Base-by-base conservation (phyloP, 1,284 basidiomycete species). In the Trichosporon sp. region DNA sequence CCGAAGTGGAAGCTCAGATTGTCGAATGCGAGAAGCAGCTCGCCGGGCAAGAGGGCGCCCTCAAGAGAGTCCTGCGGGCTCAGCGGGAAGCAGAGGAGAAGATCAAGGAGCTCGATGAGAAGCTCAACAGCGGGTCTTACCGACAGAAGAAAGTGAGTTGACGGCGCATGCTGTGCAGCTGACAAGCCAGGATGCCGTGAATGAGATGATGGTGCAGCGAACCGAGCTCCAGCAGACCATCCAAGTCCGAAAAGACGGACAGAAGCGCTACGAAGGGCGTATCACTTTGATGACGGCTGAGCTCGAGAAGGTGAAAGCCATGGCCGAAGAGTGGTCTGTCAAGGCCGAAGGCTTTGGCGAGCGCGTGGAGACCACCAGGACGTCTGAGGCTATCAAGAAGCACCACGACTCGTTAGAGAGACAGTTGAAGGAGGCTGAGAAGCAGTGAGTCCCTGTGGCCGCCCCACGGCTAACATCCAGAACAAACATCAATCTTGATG, bases 401-500 rank as follows among this genome's bases (percentile, higher is more conserved):
- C 86, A 89, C 65, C 85, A 91, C 21, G 86, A 89, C 1, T 88
- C 88, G 1, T 86, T 91, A 3, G 84, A 90, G 73, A 85, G 84
- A 32, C 89, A 92, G 0, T 83, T 95, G 71, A 85, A 87, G 70
- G 88, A 89, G 73, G 88, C 91, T 32, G 90, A 91, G 80, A 88
- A 86, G 77, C 86, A 84, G 89, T 91, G 72, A 62, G 86, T 81
- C 34, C 15, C 3, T n/a, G 62, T 29, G 5, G 56, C 11, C n/a
- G 27, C 11, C 9, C 6, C 3, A 18, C 6, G 6, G 18, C 47
- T 67, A 58, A 67, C 6, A 9, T 8, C 4, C 73, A 92, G 91
- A 65, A 88, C 91, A 69, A 92, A 92, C 4, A 87, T 90, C 3
- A 87, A 88, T 5, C 86, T 93, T 2, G 92, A 94, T 68, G 89